Evolutionary conservation across 2,329 filamentous ascomycete genomes (phyloP).

Genomic region (Penicillium crustosum): DNA sequence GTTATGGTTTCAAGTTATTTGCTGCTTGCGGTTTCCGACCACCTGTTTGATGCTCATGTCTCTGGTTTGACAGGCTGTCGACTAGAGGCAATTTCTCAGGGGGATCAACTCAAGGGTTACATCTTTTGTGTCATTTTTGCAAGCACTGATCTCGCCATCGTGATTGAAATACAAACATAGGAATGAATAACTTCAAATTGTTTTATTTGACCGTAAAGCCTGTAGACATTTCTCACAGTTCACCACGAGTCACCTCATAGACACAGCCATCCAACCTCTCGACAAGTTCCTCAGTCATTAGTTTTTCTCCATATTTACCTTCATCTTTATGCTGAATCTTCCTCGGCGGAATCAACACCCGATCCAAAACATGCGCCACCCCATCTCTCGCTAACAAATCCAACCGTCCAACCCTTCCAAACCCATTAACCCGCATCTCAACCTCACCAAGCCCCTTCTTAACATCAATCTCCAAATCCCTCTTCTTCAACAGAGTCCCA

Average conservation of each 20-base stretch:
- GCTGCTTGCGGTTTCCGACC: not conserved
- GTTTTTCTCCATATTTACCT: constrained; percentile 8
- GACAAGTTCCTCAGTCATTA: constrained; percentile 23
- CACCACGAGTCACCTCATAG: constrained; percentile 3
- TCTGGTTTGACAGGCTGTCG: not conserved
- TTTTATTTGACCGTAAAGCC: constrained; percentile 4
- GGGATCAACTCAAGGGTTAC: not conserved
- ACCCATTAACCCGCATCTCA: constrained; percentile 73
- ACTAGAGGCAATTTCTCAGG: not conserved
- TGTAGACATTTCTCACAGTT: constrained; percentile 9
- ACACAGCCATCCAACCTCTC: constrained; percentile 19
- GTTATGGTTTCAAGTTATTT: not conserved
- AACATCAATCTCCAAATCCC: constrained; percentile 70
- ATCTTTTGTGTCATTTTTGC: constrained; percentile 2
- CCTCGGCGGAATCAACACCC: constrained; percentile 74
- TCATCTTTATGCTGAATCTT: constrained; percentile 29
- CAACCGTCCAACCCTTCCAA: constrained; percentile 61
- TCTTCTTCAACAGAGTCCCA: constrained; percentile 60
- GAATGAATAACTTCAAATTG: constrained; percentile 24
- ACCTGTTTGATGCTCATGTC: not conserved
- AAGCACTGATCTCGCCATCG: constrained; percentile 7
- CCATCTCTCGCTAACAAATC: constrained; percentile 77
- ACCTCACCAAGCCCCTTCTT: constrained; percentile 66
- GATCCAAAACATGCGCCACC: constrained; percentile 73
- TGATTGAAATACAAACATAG: constrained; percentile 23